phyloP scores from a whole-genome alignment of 2,329 filamentous ascomycete genomes.

The Stemphylium vesicarium region DNA sequence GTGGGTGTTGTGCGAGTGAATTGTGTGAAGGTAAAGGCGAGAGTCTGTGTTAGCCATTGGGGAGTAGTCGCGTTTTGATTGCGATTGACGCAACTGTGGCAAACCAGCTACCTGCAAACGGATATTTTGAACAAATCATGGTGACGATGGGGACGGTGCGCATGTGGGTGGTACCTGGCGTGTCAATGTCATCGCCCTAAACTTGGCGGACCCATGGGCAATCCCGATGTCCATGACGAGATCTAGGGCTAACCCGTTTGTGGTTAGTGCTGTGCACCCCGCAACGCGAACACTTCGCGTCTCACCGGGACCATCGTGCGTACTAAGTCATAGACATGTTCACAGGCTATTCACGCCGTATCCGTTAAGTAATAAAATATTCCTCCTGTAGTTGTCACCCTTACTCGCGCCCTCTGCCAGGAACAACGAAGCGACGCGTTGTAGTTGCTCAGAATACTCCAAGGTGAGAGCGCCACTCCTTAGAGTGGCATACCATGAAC shows the following conservation, averaged over 20 bases:
- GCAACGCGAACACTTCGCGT: background rate
- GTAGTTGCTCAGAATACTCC: no score
- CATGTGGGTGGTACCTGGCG: slow-evolving; percentile 2
- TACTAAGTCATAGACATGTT: background rate
- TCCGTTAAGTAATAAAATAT: no score
- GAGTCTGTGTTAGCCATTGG: background rate
- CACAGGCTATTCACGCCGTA: no score
- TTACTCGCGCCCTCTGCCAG: no score
- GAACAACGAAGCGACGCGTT: no score
- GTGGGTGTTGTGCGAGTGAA: background rate
- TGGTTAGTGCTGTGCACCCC: slow-evolving; percentile 9
- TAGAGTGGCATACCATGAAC: no score
- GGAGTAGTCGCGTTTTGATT: background rate
- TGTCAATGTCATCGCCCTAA: slow-evolving; percentile 6
- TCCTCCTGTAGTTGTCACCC: no score
- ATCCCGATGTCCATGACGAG: slow-evolving; percentile 3
- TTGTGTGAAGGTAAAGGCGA: background rate
- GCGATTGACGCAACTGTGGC: background rate
- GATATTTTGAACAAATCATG: slow-evolving; percentile 2
- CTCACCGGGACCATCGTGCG: background rate
- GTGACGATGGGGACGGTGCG: slow-evolving; percentile 3
- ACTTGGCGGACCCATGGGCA: background rate
- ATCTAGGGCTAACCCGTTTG: slow-evolving; percentile 8
- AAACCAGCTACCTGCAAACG: background rate
- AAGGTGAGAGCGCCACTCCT: no score